Evolutionary conservation across 805 yeast species (phyloP).

Genomic region (Danielia reshetovae): DNA sequence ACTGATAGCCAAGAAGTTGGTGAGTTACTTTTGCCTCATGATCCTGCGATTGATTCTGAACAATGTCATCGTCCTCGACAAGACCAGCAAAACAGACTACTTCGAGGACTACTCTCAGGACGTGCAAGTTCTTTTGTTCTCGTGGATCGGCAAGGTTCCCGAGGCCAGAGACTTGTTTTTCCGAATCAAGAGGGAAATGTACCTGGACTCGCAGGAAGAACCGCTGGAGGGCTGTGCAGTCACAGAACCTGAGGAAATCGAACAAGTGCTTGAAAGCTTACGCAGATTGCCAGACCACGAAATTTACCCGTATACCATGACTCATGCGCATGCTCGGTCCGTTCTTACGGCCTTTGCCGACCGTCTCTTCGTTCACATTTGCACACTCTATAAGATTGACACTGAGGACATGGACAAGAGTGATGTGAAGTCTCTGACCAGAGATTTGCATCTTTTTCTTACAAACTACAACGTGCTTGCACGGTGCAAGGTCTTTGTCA

Average conservation of each 20-base stretch:
- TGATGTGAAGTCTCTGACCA: conserved; percentile 7
- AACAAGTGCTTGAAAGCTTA: not conserved
- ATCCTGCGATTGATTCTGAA: conserved; percentile 47
- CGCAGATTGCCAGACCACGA: conserved; percentile 1
- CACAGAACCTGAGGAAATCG: conserved; percentile 4
- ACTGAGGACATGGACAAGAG: not conserved
- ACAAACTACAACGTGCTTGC: conserved; percentile 26
- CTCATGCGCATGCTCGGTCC: not conserved
- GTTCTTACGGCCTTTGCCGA: not conserved
- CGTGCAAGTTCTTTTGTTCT: conserved; percentile 54
- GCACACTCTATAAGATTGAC: not conserved
- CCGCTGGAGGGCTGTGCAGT: not conserved
- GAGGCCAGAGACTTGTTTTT: conserved; percentile 62
- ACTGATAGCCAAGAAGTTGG: conserved; percentile 33
- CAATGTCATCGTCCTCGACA: conserved; percentile 41
- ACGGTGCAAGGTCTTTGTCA: conserved; percentile 24
- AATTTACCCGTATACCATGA: not conserved
- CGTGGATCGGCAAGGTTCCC: conserved; percentile 60
- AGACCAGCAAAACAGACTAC: conserved; percentile 23
- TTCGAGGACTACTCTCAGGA: conserved; percentile 55
- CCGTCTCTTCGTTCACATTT: not conserved
- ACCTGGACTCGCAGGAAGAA: conserved; percentile 2
- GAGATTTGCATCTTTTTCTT: conserved; percentile 25
- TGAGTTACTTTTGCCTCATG: conserved; percentile 61
- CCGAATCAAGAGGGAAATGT: conserved; percentile 18